Base-by-base conservation (phyloP, 768 basidiomycete species). In the Neoboletus magnificus region DNA sequence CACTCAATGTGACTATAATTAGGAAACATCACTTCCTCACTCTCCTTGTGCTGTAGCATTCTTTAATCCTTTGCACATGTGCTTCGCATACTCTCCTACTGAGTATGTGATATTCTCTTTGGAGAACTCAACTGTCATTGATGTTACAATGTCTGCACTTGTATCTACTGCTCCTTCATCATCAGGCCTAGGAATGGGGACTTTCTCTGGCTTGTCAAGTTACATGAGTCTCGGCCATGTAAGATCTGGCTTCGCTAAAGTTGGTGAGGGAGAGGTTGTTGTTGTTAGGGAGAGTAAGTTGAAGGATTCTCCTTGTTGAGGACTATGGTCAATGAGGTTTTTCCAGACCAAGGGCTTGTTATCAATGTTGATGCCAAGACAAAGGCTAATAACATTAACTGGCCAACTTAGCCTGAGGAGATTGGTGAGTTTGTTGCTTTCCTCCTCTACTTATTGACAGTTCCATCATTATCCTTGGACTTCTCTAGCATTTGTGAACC, bases 1-100 rank as follows among this genome's bases (percentile, higher is more conserved):
- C 7, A 12, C 39, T 30, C 2, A 36, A 50, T 18, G 13, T 9
- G 13, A 48, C 47, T 52, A 20, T n/a, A 44, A 22, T 22, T 33
- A 95, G 90, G 96, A 98, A 80, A 75, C 85, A 4, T 64, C 77
- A 0, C 77, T 98, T 4, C 90, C 95, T 13, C 96, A 98, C 68
- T 93, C 94, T 10, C 87, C 97, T n/a, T 82, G 97, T 39, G 78
- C 81, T 0, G 85, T 97, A 48, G 77, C 85, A 3, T 95, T 98
- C 67, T 71, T 92, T 47, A 75, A 83, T 56, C 63, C 80, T 6
- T 77, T 83, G 25, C 76, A 76, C 1, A 76, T 82, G 9, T 87
- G 88, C 60, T 84, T 94, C 59, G 91, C 88, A 0, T 93, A 93
- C 69, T 83, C 89, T n/a, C 78, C 83, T 0, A 83, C 87, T 0